A percentile compares a stretch with the other conserved stretches of the same genome.
Evolutionary conservation across 2,329 filamentous ascomycete species (phyloP).

Genomic region (Calonectria pseudoreteaudii): DNA sequence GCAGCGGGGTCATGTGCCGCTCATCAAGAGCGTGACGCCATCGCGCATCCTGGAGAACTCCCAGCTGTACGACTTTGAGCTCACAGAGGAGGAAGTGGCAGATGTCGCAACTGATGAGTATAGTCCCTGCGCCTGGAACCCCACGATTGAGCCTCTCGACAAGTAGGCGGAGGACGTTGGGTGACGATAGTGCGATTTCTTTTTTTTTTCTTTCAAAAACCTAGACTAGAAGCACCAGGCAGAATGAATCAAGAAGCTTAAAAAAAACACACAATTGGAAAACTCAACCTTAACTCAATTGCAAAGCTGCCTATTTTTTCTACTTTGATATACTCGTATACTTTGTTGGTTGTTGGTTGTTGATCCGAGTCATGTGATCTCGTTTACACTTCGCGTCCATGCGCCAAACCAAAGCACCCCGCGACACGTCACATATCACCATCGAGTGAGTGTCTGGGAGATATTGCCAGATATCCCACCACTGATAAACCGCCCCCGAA

Average conservation of each 20-base stretch:
- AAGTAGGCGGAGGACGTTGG: constrained; percentile 38
- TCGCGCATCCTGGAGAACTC: constrained; percentile 75
- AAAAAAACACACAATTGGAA: neutral
- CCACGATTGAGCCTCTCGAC: constrained; percentile 60
- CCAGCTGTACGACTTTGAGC: constrained; percentile 65
- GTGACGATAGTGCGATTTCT: neutral
- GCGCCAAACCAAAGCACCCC: constrained; percentile 22
- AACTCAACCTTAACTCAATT: neutral
- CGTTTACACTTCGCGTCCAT: constrained; percentile 41
- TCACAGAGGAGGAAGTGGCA: constrained; percentile 64
- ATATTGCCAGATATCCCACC: neutral
- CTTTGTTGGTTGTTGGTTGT: neutral
- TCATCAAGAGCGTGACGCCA: constrained; percentile 80
- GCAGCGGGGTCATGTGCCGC: constrained; percentile 80
- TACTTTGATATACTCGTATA: neutral
- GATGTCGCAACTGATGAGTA: constrained; percentile 64
- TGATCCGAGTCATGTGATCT: constrained; percentile 38
- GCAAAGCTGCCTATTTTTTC: neutral
- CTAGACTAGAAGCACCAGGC: no score
- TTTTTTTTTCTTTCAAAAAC: no score
- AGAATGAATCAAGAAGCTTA: neutral
- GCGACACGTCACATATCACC: constrained; percentile 8
- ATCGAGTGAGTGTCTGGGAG: neutral
- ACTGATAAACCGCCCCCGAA: neutral
- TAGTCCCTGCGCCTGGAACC: constrained; percentile 68